Conservation (phyloP, 2,329 filamentous ascomycete species). For the Ophiostoma tasmaniense region DNA sequence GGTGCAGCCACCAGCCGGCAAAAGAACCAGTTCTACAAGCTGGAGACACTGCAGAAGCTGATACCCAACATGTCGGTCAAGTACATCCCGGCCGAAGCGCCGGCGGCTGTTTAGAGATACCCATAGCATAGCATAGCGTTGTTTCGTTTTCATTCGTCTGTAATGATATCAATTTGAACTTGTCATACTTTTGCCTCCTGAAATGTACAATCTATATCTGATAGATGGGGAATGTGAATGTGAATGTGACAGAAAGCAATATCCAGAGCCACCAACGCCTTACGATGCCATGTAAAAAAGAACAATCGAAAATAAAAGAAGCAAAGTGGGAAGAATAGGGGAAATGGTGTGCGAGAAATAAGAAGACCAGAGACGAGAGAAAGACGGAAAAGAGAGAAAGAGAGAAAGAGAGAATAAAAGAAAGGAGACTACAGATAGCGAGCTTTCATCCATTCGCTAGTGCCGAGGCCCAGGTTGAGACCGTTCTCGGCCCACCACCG, state of each 20-base stretch:
- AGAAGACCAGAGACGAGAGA: neutral
- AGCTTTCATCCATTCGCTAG: constrained; percentile 83
- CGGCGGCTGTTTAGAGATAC: neutral
- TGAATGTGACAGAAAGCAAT: neutral
- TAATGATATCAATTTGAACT: constrained; percentile 4
- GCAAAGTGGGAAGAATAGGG: neutral
- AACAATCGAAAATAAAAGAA: neutral
- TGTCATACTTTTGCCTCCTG: neutral
- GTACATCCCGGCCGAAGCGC: constrained; percentile 14
- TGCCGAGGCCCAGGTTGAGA: constrained; percentile 69
- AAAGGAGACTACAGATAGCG: constrained; percentile 51
- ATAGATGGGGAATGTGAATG: constrained; percentile 1
- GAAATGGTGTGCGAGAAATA: too few species aligned
- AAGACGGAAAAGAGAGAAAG: neutral
- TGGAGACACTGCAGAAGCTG: constrained; percentile 57
- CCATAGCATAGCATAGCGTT: neutral
- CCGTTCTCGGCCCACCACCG: constrained; percentile 85
- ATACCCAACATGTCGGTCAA: constrained; percentile 51
- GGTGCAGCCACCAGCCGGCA: constrained; percentile 56
- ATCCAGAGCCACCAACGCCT: neutral
- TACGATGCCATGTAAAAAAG: neutral
- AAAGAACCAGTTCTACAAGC: constrained; percentile 56
- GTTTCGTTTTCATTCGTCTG: neutral
- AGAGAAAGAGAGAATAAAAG: neutral
- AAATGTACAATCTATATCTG: neutral